A percentile compares a stretch with the other conserved stretches of the same genome.
These are phyloP conservation scores for Podaxis pistillaris DNA, from an alignment of 768 basidiomycete genomes.

Conservation along the genomic window DNA sequence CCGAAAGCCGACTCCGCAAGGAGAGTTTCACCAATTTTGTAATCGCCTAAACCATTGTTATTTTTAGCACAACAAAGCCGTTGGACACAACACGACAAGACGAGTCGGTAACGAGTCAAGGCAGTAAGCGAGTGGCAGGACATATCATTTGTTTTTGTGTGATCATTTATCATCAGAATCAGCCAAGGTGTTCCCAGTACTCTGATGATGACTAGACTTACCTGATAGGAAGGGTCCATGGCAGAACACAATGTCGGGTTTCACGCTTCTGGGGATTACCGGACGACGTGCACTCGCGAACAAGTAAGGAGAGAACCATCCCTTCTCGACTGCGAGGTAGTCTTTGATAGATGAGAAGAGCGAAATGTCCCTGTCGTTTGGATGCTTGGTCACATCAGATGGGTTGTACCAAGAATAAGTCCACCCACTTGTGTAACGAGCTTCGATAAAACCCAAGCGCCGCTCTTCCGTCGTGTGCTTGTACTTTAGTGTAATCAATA, in stretches of 20 bases:
- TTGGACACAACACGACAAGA: neutral
- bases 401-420: neutral
- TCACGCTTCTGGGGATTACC: constrained; percentile 60
- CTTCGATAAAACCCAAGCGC: constrained; percentile 61
- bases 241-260: constrained; percentile 63
- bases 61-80: neutral
- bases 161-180: neutral
- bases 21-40: constrained; percentile 55
- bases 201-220: constrained; percentile 20
- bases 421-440: constrained; percentile 51
- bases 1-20: constrained; percentile 55
- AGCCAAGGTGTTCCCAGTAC: no score
- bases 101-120: neutral
- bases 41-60: constrained; percentile 47
- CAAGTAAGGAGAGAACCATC: constrained; percentile 68
- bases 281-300: constrained; percentile 61
- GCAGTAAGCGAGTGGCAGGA: neutral
- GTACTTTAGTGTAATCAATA: constrained; percentile 60
- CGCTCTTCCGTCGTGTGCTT: constrained; percentile 59
- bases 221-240: constrained; percentile 64
- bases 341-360: constrained; percentile 61
- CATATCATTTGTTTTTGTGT: neutral
- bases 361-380: constrained; percentile 43
- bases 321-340: constrained; percentile 61
- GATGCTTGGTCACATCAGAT: neutral